Evolutionary conservation across 768 basidiomycete genomes (phyloP).

Genomic region (Collybia sordida): DNA sequence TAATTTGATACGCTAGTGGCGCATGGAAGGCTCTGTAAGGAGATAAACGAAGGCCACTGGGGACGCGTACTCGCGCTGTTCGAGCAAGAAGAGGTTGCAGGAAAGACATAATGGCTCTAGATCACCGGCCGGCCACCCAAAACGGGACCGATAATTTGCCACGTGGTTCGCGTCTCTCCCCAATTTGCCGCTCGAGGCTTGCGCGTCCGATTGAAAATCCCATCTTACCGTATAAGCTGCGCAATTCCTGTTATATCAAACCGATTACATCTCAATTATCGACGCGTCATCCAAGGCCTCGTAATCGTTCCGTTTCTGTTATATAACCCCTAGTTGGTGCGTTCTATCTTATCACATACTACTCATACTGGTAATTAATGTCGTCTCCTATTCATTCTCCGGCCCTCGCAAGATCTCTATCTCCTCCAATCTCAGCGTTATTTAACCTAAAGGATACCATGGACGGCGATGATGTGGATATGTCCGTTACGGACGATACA

Average conservation of each 20-base stretch:
- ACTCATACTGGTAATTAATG: no score
- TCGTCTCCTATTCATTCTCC: no score
- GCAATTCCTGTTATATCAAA: neutral
- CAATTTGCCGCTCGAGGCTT: neutral
- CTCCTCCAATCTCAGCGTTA: neutral
- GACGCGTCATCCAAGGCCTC: neutral
- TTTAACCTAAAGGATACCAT: slow-evolving; percentile 26
- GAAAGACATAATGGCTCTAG: slow-evolving; percentile 2
- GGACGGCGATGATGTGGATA: slow-evolving; percentile 54
- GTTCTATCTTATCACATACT: no score
- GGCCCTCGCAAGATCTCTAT: neutral
- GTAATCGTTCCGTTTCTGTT: neutral
- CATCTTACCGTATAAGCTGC: no score
- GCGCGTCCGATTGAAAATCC: neutral
- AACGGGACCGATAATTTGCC: neutral
- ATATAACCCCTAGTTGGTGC: neutral
- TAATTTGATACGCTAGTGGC: neutral
- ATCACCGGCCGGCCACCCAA: neutral
- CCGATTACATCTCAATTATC: neutral
- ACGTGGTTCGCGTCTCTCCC: slow-evolving; percentile 1
- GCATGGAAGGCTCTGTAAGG: slow-evolving; percentile 4
- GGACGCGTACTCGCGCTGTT: slow-evolving; percentile 3
- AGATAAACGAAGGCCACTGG: slow-evolving; percentile 5
- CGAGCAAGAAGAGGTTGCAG: slow-evolving; percentile 11
- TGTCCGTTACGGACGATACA: slow-evolving; percentile 37